Evolutionary conservation across 78 protist species (phyloP).

Genomic region (Paulinella micropora): DNA sequence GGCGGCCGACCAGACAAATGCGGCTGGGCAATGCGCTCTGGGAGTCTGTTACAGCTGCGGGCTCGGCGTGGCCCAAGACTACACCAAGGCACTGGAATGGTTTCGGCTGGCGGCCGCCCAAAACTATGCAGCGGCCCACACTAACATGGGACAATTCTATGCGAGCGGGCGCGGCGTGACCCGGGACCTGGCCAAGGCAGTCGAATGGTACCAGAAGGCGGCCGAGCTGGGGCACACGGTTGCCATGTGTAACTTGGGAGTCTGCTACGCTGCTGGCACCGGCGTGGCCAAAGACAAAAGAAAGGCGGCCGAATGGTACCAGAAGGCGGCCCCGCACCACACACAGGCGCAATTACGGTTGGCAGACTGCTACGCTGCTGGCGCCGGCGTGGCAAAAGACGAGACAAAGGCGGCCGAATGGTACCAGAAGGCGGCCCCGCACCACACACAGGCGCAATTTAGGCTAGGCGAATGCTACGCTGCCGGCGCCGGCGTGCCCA

Average conservation of each 20-base stretch:
- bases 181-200: not conserved
- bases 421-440: constrained; percentile 3
- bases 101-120: no score
- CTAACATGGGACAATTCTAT: no score
- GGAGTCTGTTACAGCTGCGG: no score
- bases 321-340: constrained; percentile 1
- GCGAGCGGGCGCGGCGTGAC: no score
- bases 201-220: not conserved
- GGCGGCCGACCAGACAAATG: no score
- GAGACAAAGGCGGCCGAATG: not conserved
- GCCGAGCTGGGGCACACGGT: not conserved
- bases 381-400: not conserved
- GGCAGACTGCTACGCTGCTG: not conserved
- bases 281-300: not conserved
- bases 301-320: constrained; percentile 7
- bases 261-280: not conserved
- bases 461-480: not conserved
- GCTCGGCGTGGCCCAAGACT: no score
- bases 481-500: not conserved
- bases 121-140: no score
- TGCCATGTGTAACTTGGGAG: not conserved
- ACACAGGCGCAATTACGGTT: no score
- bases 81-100: no score
- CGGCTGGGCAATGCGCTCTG: no score
- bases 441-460: no score